Base-by-base conservation (phyloP, 345 rosid genomes). In the Bruguiera gymnorhiza region DNA sequence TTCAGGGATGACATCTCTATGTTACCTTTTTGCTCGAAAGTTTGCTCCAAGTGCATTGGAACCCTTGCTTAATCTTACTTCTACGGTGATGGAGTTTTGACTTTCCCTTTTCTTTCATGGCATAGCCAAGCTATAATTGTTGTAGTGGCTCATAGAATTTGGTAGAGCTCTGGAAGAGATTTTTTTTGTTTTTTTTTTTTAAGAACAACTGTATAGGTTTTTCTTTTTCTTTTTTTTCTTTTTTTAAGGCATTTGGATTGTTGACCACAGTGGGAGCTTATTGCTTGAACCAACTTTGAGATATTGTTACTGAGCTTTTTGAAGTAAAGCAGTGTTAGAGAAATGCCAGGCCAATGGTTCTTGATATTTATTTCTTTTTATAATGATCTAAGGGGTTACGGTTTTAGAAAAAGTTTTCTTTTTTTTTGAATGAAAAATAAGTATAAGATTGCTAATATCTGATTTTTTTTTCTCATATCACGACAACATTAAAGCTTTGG, bases 21-120 rank as follows among this genome's bases (percentile, higher is more conserved):
- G 97, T 74, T 76, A 84, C 76, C 97, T 93, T 69, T 93, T 93
- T 75, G 98, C 98, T 60, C 84, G 98, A 70, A 93, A 93, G 82
- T 93, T 93, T 73, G 85, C 85, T 72, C 87, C 89, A 8, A 84
- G 85, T 76, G 82, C 98, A 7, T 76, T 93, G 73, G 84, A 61
- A 75, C 91, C 89, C 0, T 78, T 93, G 78, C 90, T 93, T 67
- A 86, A 88, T 81, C 85, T 91, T 76, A 83, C 86, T 67, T 77
- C 87, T 7, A 81, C 78, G 0, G 87, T 90, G 60, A 73, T 93
- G 96, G 89, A 86, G 56, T 90, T 87, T 79, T 89, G 70, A 76
- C 31, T 20, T 31, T 30, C 8, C 2, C 4, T 30, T 24, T 34
- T 32, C 11, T 62, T 16, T 58, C 50, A 4, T 18, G 43, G 62